Conservation (phyloP, 805 yeast genomes). For the Zygosaccharomyces bailii region DNA sequence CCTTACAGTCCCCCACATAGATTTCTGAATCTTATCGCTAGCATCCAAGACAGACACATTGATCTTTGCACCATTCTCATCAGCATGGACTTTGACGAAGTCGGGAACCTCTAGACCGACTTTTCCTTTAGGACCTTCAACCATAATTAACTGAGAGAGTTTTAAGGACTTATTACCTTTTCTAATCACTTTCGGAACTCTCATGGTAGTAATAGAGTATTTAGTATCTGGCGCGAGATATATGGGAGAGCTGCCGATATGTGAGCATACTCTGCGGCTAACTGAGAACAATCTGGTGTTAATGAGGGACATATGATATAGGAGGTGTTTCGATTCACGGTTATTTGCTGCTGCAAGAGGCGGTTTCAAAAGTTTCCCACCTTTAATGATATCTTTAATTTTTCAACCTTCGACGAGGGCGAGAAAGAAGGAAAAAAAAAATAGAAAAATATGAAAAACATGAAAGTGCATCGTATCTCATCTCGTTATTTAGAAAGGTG, state of each 20-base stretch:
- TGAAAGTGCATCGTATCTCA: constrained; percentile 20
- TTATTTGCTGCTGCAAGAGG: background rate
- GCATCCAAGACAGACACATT: constrained; percentile 57
- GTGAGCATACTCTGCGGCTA: constrained; percentile 42
- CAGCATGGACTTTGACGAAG: constrained; percentile 48
- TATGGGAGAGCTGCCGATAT: constrained; percentile 80
- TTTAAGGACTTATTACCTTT: constrained; percentile 61
- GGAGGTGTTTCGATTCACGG: background rate
- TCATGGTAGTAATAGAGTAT: constrained; percentile 41
- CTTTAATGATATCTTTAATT: too few relatives aligned
- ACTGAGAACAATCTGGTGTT: constrained; percentile 37
- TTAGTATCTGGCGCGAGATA: constrained; percentile 59
- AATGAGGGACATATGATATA: constrained; percentile 9
- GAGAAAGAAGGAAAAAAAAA: background rate
- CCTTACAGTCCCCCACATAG: constrained; percentile 95
- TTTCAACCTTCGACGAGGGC: too few relatives aligned
- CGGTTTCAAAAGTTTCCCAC: background rate
- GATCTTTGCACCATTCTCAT: constrained; percentile 37
- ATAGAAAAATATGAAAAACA: constrained; percentile 1
- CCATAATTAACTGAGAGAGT: constrained; percentile 55
- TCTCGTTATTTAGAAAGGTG: background rate
- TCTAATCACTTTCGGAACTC: constrained; percentile 54
- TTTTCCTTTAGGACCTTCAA: constrained; percentile 77
- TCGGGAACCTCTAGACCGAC: constrained; percentile 65
- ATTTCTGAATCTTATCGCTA: constrained; percentile 60